Evolutionary conservation across 2,329 filamentous ascomycete genomes (phyloP), one percentile per base, ranked within the genome.

Genomic region (Teratosphaeria pseudoeucalypti): DNA sequence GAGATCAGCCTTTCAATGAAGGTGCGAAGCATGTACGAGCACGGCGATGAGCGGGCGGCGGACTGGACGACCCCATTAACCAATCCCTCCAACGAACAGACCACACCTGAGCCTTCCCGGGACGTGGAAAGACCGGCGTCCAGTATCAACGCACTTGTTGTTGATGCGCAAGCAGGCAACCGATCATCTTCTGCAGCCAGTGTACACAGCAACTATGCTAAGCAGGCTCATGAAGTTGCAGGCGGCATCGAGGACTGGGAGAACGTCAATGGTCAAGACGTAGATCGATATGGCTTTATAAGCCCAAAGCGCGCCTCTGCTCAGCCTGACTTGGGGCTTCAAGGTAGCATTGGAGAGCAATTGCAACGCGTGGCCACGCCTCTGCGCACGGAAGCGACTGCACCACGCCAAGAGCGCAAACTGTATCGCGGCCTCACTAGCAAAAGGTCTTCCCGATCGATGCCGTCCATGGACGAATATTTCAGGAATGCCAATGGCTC

Each of bases 271-370:
- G 81, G 77, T 6, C 79, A 75, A 14, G 79, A 85, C 62, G 82
- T 86, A 3, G 84, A 87, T 69, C 77, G 84, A 61, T 87, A 86
- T 68, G 84, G 84, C 10, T 87, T 87, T 72, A 86, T 87, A 61
- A 70, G 79, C 14, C 75, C 77, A 3, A 74, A 70, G 52, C 76
- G 73, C 60, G 62, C 64, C 14, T 61, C 67, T 9, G 75, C 76
- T 4, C 67, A 71, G 27, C 70, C 62, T 10, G 66, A 67, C 3
- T 63, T 57, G 11, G 34, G 6, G 23, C 32, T 34, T 23, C 56
- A 61, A 34, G 64, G 60, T 3, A 56, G 67, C 4, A 64, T 65
- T 52, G 67, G 66, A 26, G 61, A 68, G 2, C 67, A 67, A 32
- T 74, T 85, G 29, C 82, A 84, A 63, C 77, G 84, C 23, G 81